Percentiles rank a stretch among this genome's conserved stretches.
These are phyloP conservation scores for Herpetospermum pedunculosum DNA, from an alignment of 306 rosid species.

Conservation along the genomic window DNA sequence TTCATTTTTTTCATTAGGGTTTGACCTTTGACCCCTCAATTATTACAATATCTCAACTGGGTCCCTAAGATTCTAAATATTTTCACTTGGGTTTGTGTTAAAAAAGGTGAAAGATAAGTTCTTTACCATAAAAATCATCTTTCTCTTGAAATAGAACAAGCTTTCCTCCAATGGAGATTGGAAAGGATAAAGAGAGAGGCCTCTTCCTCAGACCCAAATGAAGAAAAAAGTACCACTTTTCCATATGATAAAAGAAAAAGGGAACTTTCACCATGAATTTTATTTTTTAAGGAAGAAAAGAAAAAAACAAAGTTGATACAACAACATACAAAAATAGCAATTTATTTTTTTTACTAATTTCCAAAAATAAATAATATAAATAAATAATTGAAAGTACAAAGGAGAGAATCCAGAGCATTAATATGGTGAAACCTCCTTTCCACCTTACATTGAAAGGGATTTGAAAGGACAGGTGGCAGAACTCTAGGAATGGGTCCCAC, in stretches of 20 bases:
- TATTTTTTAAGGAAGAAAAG: neutral
- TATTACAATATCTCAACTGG: neutral
- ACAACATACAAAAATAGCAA: neutral
- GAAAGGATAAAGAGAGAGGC: neutral
- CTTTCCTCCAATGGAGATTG: neutral
- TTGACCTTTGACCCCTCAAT: neutral
- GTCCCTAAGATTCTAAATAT: neutral
- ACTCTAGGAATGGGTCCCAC: neutral
- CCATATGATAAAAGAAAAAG: neutral
- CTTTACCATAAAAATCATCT: neutral
- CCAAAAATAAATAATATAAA: neutral
- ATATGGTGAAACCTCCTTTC: neutral
- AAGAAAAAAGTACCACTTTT: neutral
- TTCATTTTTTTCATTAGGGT: neutral
- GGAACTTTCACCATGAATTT: neutral
- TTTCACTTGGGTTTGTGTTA: neutral
- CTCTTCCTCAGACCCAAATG: neutral
- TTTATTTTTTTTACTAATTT: neutral
- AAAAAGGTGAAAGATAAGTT: neutral
- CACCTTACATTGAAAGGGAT: constrained; percentile 1
- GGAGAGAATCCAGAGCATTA: neutral
- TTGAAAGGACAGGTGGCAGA: constrained; percentile 1
- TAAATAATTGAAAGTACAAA: neutral
- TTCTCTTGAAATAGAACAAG: neutral
- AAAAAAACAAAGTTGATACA: neutral